These are phyloP conservation scores for Cinchona pubescens DNA, from an alignment of 257 asterid species.

Conservation along the genomic window DNA sequence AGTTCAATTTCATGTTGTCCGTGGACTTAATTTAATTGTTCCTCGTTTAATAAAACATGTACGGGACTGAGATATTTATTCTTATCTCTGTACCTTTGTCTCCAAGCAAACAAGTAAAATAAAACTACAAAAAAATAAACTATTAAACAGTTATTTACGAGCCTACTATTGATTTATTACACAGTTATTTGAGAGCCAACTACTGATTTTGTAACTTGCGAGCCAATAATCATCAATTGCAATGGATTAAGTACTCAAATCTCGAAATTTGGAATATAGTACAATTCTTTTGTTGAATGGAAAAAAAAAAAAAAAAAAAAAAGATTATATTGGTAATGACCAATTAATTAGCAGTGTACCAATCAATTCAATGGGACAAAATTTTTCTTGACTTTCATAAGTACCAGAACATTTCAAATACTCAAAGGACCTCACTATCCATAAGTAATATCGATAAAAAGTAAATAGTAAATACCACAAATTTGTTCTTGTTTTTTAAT, in stretches of 20 bases:
- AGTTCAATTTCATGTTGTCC: neutral
- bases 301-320: no score
- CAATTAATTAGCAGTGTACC: no score
- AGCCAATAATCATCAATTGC: neutral
- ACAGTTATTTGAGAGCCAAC: no score
- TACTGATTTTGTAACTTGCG: neutral
- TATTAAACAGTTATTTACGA: neutral
- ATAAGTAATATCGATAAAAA: neutral
- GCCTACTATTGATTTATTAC: no score
- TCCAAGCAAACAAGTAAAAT: neutral
- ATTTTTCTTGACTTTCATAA: neutral
- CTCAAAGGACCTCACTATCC: neutral
- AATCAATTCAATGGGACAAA: neutral
- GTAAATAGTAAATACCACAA: no score
- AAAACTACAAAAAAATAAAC: no score
- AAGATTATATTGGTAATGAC: neutral
- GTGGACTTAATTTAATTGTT: neutral
- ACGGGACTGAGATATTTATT: neutral
- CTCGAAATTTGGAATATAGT: neutral
- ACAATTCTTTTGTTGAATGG: neutral
- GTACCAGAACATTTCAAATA: neutral
- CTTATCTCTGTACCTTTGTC: neutral
- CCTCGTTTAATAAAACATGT: conserved; percentile 7
- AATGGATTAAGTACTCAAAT: neutral
- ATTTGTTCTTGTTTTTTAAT: no score